Evolutionary conservation across 805 yeast species (phyloP), one percentile per base, ranked within the genome.

Genomic region (Myxozyma melibiosi): DNA sequence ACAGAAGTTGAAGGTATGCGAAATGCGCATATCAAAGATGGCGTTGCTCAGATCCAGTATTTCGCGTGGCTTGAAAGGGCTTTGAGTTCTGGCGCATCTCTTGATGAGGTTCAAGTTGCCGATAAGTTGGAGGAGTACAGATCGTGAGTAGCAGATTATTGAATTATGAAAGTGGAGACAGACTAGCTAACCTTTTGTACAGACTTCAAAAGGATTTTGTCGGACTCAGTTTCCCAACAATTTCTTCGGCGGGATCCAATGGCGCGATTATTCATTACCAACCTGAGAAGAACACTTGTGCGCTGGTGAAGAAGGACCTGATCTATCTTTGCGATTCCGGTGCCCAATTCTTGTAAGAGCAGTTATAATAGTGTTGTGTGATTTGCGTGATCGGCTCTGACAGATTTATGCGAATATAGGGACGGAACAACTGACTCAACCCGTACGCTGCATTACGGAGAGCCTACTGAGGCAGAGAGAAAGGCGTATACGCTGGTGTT

Each of bases 361-460:
- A 7, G 22, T n/a, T 7, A 18, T 14, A 6, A 7, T 14, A n/a
- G 40, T 37, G 7, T 37, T 7, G 7, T 14, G 7, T n/a, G 14
- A n/a, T n/a, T n/a, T n/a, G n/a, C n/a, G n/a, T n/a, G n/a, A n/a
- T n/a, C n/a, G 6, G 40, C 16, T 6, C 8, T 14, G 40, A 7
- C 14, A 37, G 14, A 6, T 37, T 37, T 6, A 37, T n/a, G 40
- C 9, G 9, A 16, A 2, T 35, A 22, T 35, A 57, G 51, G 22
- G 96, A 91, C 67, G 99, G 99, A 9, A 94, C 99, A 0, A 94
- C 99, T 0, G 99, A 94, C 70, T 89, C 92, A 27, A 94, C 99
- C 0, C 80, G 99, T 66, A 90, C 97, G 0, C 72, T 84, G 48
- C 92, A 88, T 70, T 86, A 90, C 68, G 74, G 74, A 8, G 70